Conservation (phyloP, 345 rosid species). For the Salix viminalis region DNA sequence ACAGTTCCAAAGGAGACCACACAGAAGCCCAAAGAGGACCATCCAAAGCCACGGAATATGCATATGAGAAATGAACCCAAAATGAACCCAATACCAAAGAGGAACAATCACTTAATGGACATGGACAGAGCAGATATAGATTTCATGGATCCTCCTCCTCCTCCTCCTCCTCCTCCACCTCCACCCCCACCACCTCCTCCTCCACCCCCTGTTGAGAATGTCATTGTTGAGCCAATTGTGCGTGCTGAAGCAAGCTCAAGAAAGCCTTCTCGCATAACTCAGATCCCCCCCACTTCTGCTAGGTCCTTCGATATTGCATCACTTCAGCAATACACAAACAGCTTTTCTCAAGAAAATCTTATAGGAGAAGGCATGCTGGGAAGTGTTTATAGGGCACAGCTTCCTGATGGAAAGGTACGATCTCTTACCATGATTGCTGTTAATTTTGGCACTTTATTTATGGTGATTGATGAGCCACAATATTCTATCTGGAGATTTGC, state of each 20-base stretch:
- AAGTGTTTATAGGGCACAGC: conserved; percentile 80
- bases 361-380: conserved; percentile 95
- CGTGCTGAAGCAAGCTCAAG: conserved; percentile 42
- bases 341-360: conserved; percentile 90
- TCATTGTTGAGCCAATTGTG: conserved; percentile 45
- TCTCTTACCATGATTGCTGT: conserved; percentile 6
- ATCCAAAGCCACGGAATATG: conserved; percentile 18
- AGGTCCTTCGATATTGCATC: conserved; percentile 80
- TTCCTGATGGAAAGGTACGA: conserved; percentile 75
- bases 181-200: conserved; percentile 63
- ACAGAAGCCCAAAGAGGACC: conserved; percentile 31
- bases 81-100: conserved; percentile 24
- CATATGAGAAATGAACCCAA: conserved; percentile 2
- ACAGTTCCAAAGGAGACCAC: conserved; percentile 50
- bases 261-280: conserved; percentile 46
- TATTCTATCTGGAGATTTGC: background rate
- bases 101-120: conserved; percentile 56
- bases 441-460: background rate
- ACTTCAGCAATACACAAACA: conserved; percentile 91
- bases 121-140: conserved; percentile 39
- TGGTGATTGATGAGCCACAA: background rate
- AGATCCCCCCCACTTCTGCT: conserved; percentile 47
- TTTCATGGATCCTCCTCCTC: conserved; percentile 47
- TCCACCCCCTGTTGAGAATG: conserved; percentile 46
- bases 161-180: conserved; percentile 43